Conservation (phyloP, 257 asterid genomes). For the Ilex aquifolium region DNA sequence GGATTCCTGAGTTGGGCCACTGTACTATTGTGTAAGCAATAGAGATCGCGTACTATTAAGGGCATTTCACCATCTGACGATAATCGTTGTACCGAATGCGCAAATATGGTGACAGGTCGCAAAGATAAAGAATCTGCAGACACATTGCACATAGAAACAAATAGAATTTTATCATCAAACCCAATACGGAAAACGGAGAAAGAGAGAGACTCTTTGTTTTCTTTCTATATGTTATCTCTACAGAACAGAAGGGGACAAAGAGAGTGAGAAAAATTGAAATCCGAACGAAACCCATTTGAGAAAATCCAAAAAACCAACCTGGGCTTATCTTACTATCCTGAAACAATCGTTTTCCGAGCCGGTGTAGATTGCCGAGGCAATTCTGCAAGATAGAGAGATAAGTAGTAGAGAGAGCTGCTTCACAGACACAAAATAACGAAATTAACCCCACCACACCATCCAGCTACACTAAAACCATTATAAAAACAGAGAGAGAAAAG, state of each 20-base stretch:
- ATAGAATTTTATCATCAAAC: slow-evolving; percentile 34
- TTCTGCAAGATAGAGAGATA: slow-evolving; percentile 21
- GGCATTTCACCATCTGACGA: slow-evolving; percentile 91
- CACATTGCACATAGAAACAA: slow-evolving; percentile 39
- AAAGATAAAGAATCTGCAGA: slow-evolving; percentile 40
- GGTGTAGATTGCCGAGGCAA: slow-evolving; percentile 40
- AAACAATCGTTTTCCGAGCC: slow-evolving; percentile 30
- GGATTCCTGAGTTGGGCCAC: slow-evolving; percentile 27
- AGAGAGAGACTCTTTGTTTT: background rate
- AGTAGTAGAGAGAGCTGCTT: slow-evolving; percentile 16
- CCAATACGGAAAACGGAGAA: slow-evolving; percentile 19
- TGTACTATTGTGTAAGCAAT: slow-evolving; percentile 18
- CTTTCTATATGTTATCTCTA: background rate
- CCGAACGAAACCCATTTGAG: slow-evolving; percentile 24
- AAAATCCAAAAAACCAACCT: slow-evolving; percentile 62
- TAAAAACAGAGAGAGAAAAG: background rate
- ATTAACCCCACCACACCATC: too few species aligned
- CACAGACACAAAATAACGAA: background rate
- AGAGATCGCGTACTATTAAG: slow-evolving; percentile 45
- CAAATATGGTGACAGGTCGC: slow-evolving; percentile 50
- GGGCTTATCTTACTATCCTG: slow-evolving; percentile 32
- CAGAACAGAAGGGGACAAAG: slow-evolving; percentile 22
- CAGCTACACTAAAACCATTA: background rate
- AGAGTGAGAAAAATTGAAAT: slow-evolving; percentile 24
- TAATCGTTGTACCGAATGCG: slow-evolving; percentile 20